Evolutionary conservation across 1,284 basidiomycete species (phyloP).

Genomic region (Kwoniella shivajii): DNA sequence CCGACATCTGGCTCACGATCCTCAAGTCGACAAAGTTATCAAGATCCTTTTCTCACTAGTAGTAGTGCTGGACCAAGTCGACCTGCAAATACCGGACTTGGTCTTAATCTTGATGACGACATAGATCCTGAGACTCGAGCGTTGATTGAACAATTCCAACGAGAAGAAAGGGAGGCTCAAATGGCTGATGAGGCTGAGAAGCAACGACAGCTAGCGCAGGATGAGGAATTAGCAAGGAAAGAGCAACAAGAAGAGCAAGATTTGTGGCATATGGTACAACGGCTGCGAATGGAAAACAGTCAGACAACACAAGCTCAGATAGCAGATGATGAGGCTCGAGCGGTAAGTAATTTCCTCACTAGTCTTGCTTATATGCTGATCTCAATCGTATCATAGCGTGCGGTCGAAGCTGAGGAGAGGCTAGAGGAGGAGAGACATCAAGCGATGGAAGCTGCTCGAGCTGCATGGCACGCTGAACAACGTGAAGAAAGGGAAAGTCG

Average conservation of each 20-base stretch:
- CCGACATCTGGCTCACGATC: slow-evolving; percentile 3
- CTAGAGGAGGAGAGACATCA: slow-evolving; percentile 27
- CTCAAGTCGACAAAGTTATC: not conserved
- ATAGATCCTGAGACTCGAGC: slow-evolving; percentile 38
- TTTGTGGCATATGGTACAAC: slow-evolving; percentile 43
- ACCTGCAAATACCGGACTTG: slow-evolving; percentile 14
- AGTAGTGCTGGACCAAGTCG: slow-evolving; percentile 24
- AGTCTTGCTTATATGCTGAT: slow-evolving; percentile 11
- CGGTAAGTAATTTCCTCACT: slow-evolving; percentile 23
- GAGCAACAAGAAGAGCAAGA: slow-evolving; percentile 52
- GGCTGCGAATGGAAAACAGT: slow-evolving; percentile 22
- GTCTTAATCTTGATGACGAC: slow-evolving; percentile 28
- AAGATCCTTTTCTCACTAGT: slow-evolving; percentile 1
- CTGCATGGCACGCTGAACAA: slow-evolving; percentile 27
- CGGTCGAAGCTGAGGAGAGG: slow-evolving; percentile 31
- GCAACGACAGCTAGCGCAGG: slow-evolving; percentile 36
- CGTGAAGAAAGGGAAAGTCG: slow-evolving; percentile 19
- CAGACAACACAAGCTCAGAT: slow-evolving; percentile 28
- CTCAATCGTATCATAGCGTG: slow-evolving; percentile 21
- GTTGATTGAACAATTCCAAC: slow-evolving; percentile 37
- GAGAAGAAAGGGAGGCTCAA: slow-evolving; percentile 41
- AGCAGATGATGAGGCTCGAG: slow-evolving; percentile 32
- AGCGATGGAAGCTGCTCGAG: slow-evolving; percentile 15
- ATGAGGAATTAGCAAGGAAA: slow-evolving; percentile 44
- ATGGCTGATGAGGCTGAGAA: slow-evolving; percentile 26